A percentile compares a stretch with the other conserved stretches of the same genome.
Evolutionary conservation across 306 rosid genomes (phyloP).

Genomic region (Amphicarpaea edgeworthii): DNA sequence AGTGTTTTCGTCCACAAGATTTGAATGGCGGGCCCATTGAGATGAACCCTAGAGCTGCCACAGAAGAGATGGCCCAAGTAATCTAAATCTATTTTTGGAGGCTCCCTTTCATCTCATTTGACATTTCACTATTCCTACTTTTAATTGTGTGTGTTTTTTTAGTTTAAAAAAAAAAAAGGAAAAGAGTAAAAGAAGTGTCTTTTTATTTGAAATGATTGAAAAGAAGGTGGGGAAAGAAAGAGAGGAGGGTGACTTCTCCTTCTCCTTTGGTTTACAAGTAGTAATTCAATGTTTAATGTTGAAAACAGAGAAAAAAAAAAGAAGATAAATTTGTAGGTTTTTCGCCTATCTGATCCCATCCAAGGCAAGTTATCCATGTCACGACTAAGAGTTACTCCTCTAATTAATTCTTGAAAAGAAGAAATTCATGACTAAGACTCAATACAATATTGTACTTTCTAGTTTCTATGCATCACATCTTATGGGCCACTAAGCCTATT

Average conservation of each 20-base stretch:
- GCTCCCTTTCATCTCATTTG: background rate
- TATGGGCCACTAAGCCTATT: background rate
- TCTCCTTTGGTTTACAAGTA: too few species aligned
- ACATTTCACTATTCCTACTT: background rate
- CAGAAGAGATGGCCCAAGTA: slow-evolving; percentile 2
- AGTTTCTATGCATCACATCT: background rate
- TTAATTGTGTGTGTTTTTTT: background rate
- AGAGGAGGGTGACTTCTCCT: too few species aligned
- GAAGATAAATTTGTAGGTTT: too few species aligned
- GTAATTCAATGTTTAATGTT: too few species aligned
- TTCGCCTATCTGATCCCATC: background rate
- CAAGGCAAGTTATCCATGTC: background rate
- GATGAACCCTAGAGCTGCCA: background rate
- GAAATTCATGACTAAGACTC: background rate
- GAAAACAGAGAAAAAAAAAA: too few species aligned
- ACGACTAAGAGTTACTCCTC: background rate
- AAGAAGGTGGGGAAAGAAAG: too few species aligned
- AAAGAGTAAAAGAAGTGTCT: too few species aligned
- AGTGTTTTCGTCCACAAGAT: slow-evolving; percentile 11
- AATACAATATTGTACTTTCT: background rate
- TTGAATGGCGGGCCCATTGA: slow-evolving; percentile 25
- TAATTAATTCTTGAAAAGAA: background rate
- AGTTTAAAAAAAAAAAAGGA: too few species aligned
- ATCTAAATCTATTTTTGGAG: too few species aligned
- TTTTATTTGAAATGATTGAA: too few species aligned